These are phyloP conservation scores for Neobulgaria alba DNA, from an alignment of 2,329 filamentous ascomycete species.

Conservation along the genomic window DNA sequence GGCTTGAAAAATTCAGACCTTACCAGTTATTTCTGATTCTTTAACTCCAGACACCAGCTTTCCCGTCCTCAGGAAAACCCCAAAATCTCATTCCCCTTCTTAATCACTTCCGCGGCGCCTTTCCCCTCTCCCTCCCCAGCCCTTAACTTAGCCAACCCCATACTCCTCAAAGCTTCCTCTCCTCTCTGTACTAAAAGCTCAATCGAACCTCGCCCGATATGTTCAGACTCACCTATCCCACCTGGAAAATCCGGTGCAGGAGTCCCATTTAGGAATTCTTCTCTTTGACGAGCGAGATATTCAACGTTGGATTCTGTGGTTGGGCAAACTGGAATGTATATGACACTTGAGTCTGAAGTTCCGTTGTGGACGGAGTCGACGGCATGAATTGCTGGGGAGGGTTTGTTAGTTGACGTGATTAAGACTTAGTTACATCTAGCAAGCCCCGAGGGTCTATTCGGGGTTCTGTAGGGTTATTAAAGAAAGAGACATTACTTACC, in stretches of 20 bases:
- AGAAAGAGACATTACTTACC: slow-evolving; percentile 10
- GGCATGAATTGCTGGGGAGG: slow-evolving; percentile 45
- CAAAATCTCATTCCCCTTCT: background rate
- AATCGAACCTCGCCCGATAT: slow-evolving; percentile 36
- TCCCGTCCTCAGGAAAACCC: slow-evolving; percentile 1
- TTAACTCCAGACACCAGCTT: too few relatives aligned
- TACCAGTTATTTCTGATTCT: too few relatives aligned
- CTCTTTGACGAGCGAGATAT: slow-evolving; percentile 62
- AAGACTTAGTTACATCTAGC: too few relatives aligned
- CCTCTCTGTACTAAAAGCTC: slow-evolving; percentile 33
- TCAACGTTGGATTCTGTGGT: slow-evolving; percentile 65
- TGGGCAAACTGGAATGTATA: slow-evolving; percentile 85
- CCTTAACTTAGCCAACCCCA: slow-evolving; percentile 39
- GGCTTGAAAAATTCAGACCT: too few relatives aligned
- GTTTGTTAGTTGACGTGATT: background rate
- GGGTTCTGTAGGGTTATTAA: background rate
- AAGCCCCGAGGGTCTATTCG: background rate
- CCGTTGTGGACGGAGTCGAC: slow-evolving; percentile 75
- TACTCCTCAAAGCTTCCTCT: slow-evolving; percentile 43
- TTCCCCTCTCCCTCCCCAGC: slow-evolving; percentile 1
- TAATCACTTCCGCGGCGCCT: background rate
- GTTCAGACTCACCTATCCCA: slow-evolving; percentile 55
- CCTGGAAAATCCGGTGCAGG: slow-evolving; percentile 65
- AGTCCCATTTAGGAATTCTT: slow-evolving; percentile 59
- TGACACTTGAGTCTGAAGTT: slow-evolving; percentile 64